Evolutionary conservation across 2,329 filamentous ascomycete species (phyloP), one percentile per base, ranked within the genome.

Genomic region (Sphaerulina vaccinii): DNA sequence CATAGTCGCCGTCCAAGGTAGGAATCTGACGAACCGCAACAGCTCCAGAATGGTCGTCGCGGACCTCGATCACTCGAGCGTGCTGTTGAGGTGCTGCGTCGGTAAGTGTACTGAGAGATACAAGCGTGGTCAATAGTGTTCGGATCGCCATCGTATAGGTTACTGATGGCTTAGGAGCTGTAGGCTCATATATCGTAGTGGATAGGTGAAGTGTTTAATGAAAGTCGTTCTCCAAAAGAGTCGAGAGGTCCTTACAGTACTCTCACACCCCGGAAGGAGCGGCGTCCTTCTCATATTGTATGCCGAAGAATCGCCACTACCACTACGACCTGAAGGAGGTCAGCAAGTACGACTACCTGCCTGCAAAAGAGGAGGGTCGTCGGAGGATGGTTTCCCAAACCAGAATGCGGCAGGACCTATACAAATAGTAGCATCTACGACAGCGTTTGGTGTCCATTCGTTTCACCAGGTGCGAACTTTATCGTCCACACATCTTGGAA

Each of bases 1-100:
- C 58, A 50, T 65, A 65, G 29, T 52, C 53, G 15, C 29, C 23
- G 15, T 54, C 52, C 36, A 57, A 23, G 6, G 27, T 33, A 22
- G 41, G 38, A 15, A 52, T n/a, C n/a, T n/a, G 11, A 7, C 41
- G 48, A 2, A 15, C 18, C 5, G 15, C 16, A 11, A 48, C 22
- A 11, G 27, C 6, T 3, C 13, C 13, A 21, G 27, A 27, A 29
- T 27, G 13, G 8, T 37, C 42, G 22, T 32, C 44, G 24, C 53
- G 53, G 9, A 40, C 38, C 23, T 54, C 51, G 8, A 57, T 13
- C 3, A 21, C 38, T 11, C 48, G 21, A 9, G 36, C 35, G 11
- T 9, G 29, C 18, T 35, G 18, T 21, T 48, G 45, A 24, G 51
- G 51, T 27, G 45, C 51, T 54, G 52, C 52, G 24, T 33, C 11